Base-by-base conservation (phyloP, 176 grass and related monocot genomes). In the Olyra latifolia region DNA sequence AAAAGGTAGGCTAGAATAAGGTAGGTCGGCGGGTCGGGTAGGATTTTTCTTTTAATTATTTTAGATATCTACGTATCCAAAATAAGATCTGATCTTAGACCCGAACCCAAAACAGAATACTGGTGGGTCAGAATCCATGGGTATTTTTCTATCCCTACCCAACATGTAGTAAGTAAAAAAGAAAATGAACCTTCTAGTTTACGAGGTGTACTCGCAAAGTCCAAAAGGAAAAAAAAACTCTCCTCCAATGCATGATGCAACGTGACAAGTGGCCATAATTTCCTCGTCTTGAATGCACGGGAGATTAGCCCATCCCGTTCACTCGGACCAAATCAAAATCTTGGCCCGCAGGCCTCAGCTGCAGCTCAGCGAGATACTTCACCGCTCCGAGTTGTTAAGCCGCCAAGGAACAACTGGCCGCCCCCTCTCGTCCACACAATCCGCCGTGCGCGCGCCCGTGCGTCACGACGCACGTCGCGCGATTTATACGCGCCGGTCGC, bases 271-370 rank as follows among this genome's bases (percentile, higher is more conserved):
- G 82, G 65, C 28, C 74, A 50, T 38, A 24, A 39, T 49, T 60
- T 80, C 57, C 59, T 66, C 59, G 41, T 17, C 67, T 58, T 57
- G 59, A 63, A 54, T 66, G 47, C 74, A 58, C 47, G 19, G 24
- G 60, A 66, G 61, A 83, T 71, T 43, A 17, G 19, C 25, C 55
- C 46, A 54, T 77, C 79, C 12, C 65, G 16, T 48, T 29, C 71
- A 62, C 55, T 65, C 12, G 12, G 59, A 64, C 47, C 76, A 66
- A 65, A 86, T 61, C 69, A 54, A 88, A 74, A 43, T 84, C 71
- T 67, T 14, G 45, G 32, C 30, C 23, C 29, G 4, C 71, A 7
- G 58, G n/a, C n/a, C 42, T 47, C 2, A 22, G 30, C 68, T n/a
- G 14, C 12, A 29, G 44, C 58, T 8, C 65, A 13, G 15, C 50